Base-by-base conservation (phyloP, 176 grass and related monocot genomes). In the Neostapfia colusana region DNA sequence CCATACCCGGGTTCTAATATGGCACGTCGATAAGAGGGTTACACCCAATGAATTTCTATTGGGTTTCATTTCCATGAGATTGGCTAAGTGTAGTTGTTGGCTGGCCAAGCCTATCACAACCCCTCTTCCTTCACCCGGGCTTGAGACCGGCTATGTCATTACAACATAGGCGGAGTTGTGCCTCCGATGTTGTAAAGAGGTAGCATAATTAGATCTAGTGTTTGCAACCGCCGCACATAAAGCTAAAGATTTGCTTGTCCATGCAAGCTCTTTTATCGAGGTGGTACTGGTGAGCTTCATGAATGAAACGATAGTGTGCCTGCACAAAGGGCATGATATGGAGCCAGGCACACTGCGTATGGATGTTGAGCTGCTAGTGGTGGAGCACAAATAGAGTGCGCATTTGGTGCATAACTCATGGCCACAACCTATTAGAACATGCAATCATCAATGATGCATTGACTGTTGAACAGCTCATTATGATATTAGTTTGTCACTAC, bases 401-500 rank as follows among this genome's bases (percentile, higher is more conserved):
- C 96, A 99, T 81, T 80, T 89, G 70, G 89, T 95, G 89, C 96
- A 99, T 51, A 95, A 95, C 88, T 95, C 96, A 63, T 99, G 96
- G 74, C 82, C 82, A 79, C 96, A 99, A 70, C 89, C 96, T 99
- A 76, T 70, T 56, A 43, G 28, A 81, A 68, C 5, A 62, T 18
- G 59, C 42, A 25, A 8, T 10, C 39, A 74, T 74, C 42, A 67
- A 46, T 71, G n/a, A 48, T 21, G 48, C 51, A 25, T 26, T 25
- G 7, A 53, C 68, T 44, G 72, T 55, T 31, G 31, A 31, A 31
- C 31, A 2, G 31, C 31, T 31, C 31, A 31, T 31, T 31, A 31
- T 31, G 31, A 31, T 1, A 31, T 2, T 2, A 31, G 31, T 31
- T 31, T 3, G 3, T 31, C 31, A 58, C 53, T 92, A 95, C 96